phyloP scores from a whole-genome alignment of 148 eudicot species.

The Limonium bicolor region DNA sequence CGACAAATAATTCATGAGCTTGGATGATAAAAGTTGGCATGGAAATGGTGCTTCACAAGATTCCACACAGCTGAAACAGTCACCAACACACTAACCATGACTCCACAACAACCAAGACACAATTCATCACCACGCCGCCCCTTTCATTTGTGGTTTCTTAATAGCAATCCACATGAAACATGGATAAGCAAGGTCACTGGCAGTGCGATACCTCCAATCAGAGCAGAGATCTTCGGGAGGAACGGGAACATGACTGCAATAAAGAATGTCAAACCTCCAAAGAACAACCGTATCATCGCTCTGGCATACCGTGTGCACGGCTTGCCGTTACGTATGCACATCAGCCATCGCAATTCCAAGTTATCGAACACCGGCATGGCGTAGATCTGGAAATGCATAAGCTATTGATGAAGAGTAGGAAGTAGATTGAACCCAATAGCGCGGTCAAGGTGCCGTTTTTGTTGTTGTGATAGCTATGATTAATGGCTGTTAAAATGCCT shows the following conservation, averaged over 20 bases:
- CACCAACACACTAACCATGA: conserved; percentile 13
- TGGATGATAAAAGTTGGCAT: conserved; percentile 62
- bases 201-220: conserved; percentile 32
- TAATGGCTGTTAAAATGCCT: conserved; percentile 12
- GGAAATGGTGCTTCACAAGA: conserved; percentile 24
- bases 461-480: conserved; percentile 29
- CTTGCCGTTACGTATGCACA: conserved; percentile 13
- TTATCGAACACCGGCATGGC: conserved; percentile 54
- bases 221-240: conserved; percentile 19
- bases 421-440: conserved; percentile 20
- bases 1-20: too few species aligned
- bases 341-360: conserved; percentile 23
- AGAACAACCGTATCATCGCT: conserved; percentile 21
- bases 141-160: conserved; percentile 21
- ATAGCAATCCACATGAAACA: conserved; percentile 59
- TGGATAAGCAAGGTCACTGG: conserved; percentile 46
- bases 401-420: conserved; percentile 20
- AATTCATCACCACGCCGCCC: conserved; percentile 37
- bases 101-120: conserved; percentile 36
- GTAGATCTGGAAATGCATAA: conserved; percentile 39
- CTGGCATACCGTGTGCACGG: conserved; percentile 30
- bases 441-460: conserved; percentile 10
- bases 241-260: conserved; percentile 44
- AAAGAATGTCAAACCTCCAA: conserved; percentile 43
- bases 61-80: conserved; percentile 20